A percentile compares a stretch with the other conserved stretches of the same genome.
phyloP scores from a whole-genome alignment of 2,329 filamentous ascomycete species.

The Colletotrichum horii region DNA sequence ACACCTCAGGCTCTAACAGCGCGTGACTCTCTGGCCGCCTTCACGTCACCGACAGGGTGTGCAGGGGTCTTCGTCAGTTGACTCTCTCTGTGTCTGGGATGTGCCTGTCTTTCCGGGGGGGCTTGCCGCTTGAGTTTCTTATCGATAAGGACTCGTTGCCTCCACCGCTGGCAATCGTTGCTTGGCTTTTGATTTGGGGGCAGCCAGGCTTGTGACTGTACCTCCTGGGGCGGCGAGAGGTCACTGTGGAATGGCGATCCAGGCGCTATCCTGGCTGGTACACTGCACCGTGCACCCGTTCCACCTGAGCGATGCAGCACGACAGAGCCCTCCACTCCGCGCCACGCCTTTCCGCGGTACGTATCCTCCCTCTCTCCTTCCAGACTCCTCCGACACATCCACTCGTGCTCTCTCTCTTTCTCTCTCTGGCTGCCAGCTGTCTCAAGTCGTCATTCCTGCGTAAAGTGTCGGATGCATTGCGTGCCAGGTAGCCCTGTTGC shows the following conservation, averaged over 20 bases:
- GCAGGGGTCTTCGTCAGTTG: slow-evolving; percentile 15
- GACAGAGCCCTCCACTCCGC: not conserved
- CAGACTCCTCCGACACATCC: not conserved
- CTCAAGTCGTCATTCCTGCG: not conserved
- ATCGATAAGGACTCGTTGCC: slow-evolving; percentile 7
- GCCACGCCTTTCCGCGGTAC: not conserved
- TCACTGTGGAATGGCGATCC: not conserved
- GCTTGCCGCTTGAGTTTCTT: not conserved
- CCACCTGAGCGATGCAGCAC: slow-evolving; percentile 11
- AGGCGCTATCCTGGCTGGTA: not conserved
- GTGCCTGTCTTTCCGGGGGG: not conserved
- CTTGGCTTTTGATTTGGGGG: not conserved
- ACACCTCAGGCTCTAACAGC: slow-evolving; percentile 7
- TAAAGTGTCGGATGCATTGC: not conserved
- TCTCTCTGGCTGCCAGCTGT: not conserved
- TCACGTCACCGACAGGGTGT: slow-evolving; percentile 20
- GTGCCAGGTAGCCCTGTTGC: not conserved
- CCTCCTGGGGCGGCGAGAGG: not conserved
- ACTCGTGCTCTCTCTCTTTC: not conserved
- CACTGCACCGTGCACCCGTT: slow-evolving; percentile 5
- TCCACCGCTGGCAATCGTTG: not conserved
- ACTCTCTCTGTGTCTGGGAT: slow-evolving; percentile 5
- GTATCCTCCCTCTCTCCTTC: not conserved
- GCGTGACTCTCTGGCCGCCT: slow-evolving; percentile 19
- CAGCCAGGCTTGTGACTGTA: not conserved